Evolutionary conservation across 441 rosid genomes (phyloP).

Genomic region (Croton laevigatus): DNA sequence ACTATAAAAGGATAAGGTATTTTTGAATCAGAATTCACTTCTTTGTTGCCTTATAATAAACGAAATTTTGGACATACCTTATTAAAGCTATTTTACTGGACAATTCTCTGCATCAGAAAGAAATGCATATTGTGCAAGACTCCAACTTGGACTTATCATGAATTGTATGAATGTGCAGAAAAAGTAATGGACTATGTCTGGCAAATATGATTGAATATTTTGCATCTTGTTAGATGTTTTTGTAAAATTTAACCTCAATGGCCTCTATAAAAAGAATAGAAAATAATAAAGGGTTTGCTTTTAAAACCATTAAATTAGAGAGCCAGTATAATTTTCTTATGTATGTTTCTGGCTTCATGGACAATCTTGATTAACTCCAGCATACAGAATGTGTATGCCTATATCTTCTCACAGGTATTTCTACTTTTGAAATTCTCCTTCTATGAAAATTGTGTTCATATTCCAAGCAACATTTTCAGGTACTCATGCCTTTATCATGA

Average conservation of each 20-base stretch:
- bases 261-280: no score
- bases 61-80: not conserved
- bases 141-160: not conserved
- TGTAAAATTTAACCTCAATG: not conserved
- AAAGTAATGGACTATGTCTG: not conserved
- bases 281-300: not conserved
- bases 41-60: not conserved
- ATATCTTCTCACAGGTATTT: not conserved
- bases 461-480: constrained; percentile 43
- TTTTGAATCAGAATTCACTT: not conserved
- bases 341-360: constrained; percentile 6
- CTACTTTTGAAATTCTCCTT: not conserved
- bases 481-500: constrained; percentile 80
- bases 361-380: not conserved
- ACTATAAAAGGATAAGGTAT: not conserved
- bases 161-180: not conserved
- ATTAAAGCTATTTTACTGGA: not conserved
- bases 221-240: not conserved
- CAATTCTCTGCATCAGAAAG: not conserved
- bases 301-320: not conserved
- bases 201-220: not conserved
- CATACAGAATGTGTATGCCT: not conserved
- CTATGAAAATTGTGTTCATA: constrained; percentile 1
- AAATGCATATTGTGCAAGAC: not conserved
- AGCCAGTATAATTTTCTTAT: not conserved